Percentiles rank a stretch among this genome's conserved stretches.
phyloP scores from a whole-genome alignment of 169 alveolate genomes.

The Besnoitia besnoiti region DNA sequence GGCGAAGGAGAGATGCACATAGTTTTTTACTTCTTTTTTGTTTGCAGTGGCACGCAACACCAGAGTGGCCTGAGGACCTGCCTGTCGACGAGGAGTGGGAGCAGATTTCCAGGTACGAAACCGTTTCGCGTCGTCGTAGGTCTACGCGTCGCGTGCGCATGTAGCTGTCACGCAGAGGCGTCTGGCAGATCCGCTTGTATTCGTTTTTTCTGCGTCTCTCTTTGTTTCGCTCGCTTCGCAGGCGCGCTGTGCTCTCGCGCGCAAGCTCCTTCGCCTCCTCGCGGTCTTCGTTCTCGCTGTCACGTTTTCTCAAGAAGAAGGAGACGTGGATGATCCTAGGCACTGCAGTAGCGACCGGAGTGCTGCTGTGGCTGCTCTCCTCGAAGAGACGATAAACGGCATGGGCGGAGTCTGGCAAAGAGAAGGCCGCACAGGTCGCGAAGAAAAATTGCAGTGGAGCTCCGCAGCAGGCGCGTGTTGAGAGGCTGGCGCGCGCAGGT shows the following conservation, averaged over 20 bases:
- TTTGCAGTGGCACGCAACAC: slow-evolving; percentile 5
- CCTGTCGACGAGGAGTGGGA: slow-evolving; percentile 36
- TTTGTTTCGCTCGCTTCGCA: no score
- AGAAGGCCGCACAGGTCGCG: no score
- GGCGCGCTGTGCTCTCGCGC: no score
- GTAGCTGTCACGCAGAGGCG: background rate
- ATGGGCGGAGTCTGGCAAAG: no score
- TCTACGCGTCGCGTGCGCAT: background rate
- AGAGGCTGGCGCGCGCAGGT: no score
- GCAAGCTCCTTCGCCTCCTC: no score
- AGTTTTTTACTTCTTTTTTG: background rate
- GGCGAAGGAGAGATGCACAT: no score
- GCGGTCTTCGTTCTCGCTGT: no score
- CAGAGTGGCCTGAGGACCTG: slow-evolving; percentile 7
- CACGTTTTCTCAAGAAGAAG: background rate
- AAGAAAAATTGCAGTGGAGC: no score
- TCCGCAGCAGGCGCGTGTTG: no score
- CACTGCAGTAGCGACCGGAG: background rate
- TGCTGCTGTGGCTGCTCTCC: background rate
- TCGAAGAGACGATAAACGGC: no score
- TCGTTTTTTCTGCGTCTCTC: background rate
- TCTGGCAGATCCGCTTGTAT: background rate
- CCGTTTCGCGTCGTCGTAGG: background rate
- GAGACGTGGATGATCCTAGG: background rate
- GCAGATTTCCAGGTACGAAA: background rate